A percentile compares a stretch with the other conserved stretches of the same genome.
phyloP scores from a whole-genome alignment of 1,284 basidiomycete species.

The Inonotus hispidus region DNA sequence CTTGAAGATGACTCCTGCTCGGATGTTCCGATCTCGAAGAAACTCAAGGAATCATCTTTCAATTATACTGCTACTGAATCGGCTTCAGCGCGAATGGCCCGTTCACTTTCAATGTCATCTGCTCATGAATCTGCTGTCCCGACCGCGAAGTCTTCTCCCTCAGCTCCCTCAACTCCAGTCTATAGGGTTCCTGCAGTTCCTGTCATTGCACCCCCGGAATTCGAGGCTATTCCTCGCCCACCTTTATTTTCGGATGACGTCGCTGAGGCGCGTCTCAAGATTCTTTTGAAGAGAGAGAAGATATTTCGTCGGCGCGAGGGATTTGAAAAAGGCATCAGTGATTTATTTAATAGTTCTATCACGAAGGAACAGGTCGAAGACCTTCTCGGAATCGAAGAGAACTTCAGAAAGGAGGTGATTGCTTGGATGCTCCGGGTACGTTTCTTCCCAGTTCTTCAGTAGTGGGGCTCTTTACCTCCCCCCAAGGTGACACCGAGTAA shows the following conservation, averaged over 20 bases:
- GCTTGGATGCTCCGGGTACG: conserved; percentile 17
- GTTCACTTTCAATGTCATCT: conserved; percentile 11
- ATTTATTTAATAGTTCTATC: conserved; percentile 7
- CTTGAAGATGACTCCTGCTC: background rate
- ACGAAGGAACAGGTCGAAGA: conserved; percentile 12
- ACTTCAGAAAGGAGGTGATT: conserved; percentile 8
- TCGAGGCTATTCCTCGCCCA: conserved; percentile 8
- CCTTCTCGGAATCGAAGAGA: conserved; percentile 13
- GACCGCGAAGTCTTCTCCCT: conserved; percentile 6
- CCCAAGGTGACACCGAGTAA: conserved; percentile 16
- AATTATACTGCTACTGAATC: conserved; percentile 8
- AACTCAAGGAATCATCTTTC: conserved; percentile 16
- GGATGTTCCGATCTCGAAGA: conserved; percentile 8
- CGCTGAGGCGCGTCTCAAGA: conserved; percentile 12
- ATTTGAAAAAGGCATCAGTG: conserved; percentile 12
- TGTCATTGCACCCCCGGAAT: conserved; percentile 15
- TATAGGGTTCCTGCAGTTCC: conserved; percentile 1
- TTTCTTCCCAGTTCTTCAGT: background rate
- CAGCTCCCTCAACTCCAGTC: background rate
- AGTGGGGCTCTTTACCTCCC: background rate
- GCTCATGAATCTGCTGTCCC: background rate
- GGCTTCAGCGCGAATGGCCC: conserved; percentile 15
- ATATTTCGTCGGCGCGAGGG: conserved; percentile 8
- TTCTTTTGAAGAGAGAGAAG: conserved; percentile 10
- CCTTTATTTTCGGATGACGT: conserved; percentile 12